Evolutionary conservation across 441 rosid genomes (phyloP).

Genomic region (Corymbia calophylla): DNA sequence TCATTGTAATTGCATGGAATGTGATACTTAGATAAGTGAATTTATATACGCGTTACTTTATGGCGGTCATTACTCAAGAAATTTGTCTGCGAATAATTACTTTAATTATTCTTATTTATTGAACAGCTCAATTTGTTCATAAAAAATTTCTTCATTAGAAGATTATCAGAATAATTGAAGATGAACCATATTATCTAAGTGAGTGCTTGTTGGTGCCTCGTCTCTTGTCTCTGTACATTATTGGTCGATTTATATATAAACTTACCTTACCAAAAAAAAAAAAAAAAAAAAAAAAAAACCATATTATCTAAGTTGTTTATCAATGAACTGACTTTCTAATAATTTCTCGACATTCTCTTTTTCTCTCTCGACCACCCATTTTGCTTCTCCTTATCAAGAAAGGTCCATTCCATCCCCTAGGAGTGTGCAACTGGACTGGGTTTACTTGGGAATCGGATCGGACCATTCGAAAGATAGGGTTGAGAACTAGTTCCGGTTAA

Average conservation of each 20-base stretch:
- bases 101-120: not conserved
- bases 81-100: not conserved
- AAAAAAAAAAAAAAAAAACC: not conserved
- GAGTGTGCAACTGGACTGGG: too few species aligned
- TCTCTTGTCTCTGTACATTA: too few species aligned
- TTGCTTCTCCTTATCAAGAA: too few species aligned
- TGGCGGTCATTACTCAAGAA: not conserved
- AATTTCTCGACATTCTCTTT: too few species aligned
- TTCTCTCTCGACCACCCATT: too few species aligned
- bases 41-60: not conserved
- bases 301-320: not conserved
- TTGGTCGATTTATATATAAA: too few species aligned
- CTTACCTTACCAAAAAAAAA: too few species aligned
- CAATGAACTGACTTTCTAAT: not conserved
- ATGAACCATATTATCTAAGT: not conserved
- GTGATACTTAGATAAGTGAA: not conserved
- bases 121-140: not conserved
- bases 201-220: too few species aligned
- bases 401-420: not conserved
- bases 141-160: not conserved
- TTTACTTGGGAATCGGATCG: too few species aligned
- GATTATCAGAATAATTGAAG: not conserved
- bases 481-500: too few species aligned
- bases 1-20: not conserved
- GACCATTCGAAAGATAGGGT: too few species aligned